Conservation (phyloP, 2,329 filamentous ascomycete genomes). For the Fusarium poae region DNA sequence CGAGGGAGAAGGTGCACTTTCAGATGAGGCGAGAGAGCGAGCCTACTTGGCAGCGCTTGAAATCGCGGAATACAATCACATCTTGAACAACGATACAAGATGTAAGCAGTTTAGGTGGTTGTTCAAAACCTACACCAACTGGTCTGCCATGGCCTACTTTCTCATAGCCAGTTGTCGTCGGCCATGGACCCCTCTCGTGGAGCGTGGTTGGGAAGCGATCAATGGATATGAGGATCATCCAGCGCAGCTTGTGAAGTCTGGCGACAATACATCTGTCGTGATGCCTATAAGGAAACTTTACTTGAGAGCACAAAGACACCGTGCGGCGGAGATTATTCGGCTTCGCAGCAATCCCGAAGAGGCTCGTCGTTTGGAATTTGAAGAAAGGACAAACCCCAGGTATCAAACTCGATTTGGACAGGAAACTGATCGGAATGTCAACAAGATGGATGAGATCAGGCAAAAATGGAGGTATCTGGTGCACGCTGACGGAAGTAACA, state of each 20-base stretch:
- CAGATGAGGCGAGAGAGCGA: constrained; percentile 73
- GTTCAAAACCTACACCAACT: constrained; percentile 65
- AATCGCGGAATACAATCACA: constrained; percentile 76
- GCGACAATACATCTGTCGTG: constrained; percentile 64
- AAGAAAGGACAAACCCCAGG: constrained; percentile 60
- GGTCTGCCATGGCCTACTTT: constrained; percentile 64
- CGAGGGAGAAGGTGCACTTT: constrained; percentile 66
- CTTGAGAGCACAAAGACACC: constrained; percentile 64
- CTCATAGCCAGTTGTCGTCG: constrained; percentile 62
- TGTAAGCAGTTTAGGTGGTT: constrained; percentile 64
- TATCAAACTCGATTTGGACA: constrained; percentile 61
- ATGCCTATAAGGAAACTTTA: constrained; percentile 68
- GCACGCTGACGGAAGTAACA: constrained; percentile 49
- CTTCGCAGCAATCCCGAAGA: constrained; percentile 63
- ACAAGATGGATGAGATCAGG: constrained; percentile 59
- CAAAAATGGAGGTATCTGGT: constrained; percentile 67
- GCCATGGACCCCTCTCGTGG: constrained; percentile 63
- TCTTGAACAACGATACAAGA: constrained; percentile 71
- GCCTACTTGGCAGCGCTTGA: constrained; percentile 80
- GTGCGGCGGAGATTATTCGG: constrained; percentile 64
- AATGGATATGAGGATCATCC: constrained; percentile 56
- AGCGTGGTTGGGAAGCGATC: constrained; percentile 64
- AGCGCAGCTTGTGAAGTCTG: constrained; percentile 60
- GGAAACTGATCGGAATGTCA: constrained; percentile 62
- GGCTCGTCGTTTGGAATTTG: constrained; percentile 62